phyloP scores from a whole-genome alignment of 2,329 filamentous ascomycete species.

The Xylariales sp. region DNA sequence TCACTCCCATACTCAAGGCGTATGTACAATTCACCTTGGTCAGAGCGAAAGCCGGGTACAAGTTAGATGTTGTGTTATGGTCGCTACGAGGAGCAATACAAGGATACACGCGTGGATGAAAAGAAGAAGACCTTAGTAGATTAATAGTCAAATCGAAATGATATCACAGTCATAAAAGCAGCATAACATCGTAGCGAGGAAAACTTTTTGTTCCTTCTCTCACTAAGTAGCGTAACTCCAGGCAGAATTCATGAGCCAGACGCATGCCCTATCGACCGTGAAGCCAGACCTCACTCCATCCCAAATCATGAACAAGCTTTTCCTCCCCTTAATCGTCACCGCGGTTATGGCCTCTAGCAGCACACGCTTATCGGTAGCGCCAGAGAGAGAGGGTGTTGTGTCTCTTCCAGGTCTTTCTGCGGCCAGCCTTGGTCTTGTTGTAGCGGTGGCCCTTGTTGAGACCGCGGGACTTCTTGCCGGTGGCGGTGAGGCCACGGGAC shows the following conservation, averaged over 20 bases:
- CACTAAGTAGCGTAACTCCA: conserved; percentile 51
- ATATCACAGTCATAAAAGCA: conserved; percentile 37
- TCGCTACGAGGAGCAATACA: conserved; percentile 2
- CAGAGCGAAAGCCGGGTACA: too few species aligned
- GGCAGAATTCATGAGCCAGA: conserved; percentile 49
- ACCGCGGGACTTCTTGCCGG: conserved; percentile 99
- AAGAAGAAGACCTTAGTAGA: conserved; percentile 16
- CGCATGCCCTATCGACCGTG: conserved; percentile 48
- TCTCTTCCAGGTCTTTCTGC: conserved; percentile 99
- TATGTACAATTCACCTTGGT: too few species aligned
- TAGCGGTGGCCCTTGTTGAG: conserved; percentile 99
- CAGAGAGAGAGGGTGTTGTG: conserved; percentile 99
- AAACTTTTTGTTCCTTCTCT: conserved; percentile 48
- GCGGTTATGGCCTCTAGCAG: conserved; percentile 39
- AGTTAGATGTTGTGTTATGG: too few species aligned
- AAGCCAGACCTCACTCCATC: conserved; percentile 49
- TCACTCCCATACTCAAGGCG: neutral
- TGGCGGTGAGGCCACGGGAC: conserved; percentile 94
- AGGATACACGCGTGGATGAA: neutral
- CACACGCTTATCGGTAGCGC: conserved; percentile 84
- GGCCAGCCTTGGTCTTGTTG: conserved; percentile 97
- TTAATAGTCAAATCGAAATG: conserved; percentile 33
- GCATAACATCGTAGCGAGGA: conserved; percentile 41
- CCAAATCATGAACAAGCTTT: conserved; percentile 47
- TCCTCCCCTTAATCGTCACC: conserved; percentile 36